Conservation (phyloP, 495 filamentous ascomycete genomes). For the Halenospora varia region DNA sequence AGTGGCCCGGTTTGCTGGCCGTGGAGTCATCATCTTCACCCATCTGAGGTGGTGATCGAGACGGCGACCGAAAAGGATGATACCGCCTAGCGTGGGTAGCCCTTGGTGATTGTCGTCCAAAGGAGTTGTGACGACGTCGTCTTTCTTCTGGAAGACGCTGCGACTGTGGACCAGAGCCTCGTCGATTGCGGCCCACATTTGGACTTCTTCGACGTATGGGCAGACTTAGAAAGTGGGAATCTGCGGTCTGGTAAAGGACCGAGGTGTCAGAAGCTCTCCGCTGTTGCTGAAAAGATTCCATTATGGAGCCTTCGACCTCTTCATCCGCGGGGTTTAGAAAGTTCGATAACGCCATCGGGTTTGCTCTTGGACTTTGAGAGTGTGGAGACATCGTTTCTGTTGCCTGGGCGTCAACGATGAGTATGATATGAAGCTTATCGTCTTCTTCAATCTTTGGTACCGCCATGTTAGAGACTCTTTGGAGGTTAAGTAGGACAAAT, state of each 20-base stretch:
- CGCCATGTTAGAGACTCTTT: not conserved
- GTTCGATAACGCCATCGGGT: not conserved
- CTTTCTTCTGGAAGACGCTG: not conserved
- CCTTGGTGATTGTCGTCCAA: too few relatives aligned
- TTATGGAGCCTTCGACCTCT: not conserved
- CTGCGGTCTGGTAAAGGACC: not conserved
- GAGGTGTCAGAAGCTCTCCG: not conserved
- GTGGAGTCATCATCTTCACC: not conserved
- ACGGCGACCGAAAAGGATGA: too few relatives aligned
- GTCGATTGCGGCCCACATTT: too few relatives aligned
- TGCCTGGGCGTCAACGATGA: not conserved
- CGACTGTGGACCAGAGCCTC: not conserved
- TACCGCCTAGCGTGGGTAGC: too few relatives aligned
- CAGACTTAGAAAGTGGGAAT: too few relatives aligned
- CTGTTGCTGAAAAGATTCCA: not conserved
- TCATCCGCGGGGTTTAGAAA: not conserved
- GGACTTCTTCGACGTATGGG: not conserved
- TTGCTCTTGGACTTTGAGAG: too few relatives aligned
- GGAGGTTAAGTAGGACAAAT: not conserved
- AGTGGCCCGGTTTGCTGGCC: not conserved
- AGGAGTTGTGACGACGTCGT: not conserved
- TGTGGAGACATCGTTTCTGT: not conserved
- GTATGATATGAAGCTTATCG: not conserved
- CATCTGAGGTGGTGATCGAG: too few relatives aligned
- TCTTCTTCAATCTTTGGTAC: not conserved